A percentile compares a stretch with the other conserved stretches of the same genome.
Evolutionary conservation across 352 stramenopile species (phyloP).

Genomic region (Globisporangium nunn): DNA sequence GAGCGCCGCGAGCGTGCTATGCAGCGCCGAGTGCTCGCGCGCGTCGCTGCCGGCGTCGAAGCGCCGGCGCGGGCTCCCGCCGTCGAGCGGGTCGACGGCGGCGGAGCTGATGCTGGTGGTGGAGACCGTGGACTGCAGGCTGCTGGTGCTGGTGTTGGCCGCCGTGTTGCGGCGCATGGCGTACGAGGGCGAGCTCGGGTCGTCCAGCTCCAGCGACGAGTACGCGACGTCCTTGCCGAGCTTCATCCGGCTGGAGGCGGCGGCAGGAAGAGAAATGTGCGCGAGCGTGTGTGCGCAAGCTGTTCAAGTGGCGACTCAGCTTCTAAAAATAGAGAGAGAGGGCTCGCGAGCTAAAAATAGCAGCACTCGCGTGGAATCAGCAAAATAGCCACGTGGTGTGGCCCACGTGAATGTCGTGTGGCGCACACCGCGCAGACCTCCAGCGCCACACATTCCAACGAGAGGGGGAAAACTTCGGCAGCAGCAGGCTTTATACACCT

Average conservation of each 20-base stretch:
- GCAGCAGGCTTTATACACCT: not conserved
- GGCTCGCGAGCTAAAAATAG: too few species aligned
- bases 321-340: too few species aligned
- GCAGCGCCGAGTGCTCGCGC: constrained; percentile 12
- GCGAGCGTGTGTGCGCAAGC: too few species aligned
- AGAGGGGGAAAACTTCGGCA: not conserved
- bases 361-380: too few species aligned
- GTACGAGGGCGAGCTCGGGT: constrained; percentile 23
- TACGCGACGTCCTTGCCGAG: constrained; percentile 74
- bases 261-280: too few species aligned
- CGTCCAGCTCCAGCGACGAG: constrained; percentile 67
- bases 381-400: too few species aligned
- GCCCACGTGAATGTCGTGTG: too few species aligned
- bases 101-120: constrained; percentile 24
- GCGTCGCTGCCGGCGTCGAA: constrained; percentile 30
- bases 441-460: not conserved
- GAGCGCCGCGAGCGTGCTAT: constrained; percentile 49
- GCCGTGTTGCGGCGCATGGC: constrained; percentile 24
- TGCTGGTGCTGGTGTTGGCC: constrained; percentile 26
- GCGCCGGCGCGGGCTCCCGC: constrained; percentile 10
- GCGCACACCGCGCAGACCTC: too few species aligned
- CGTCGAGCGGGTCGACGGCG: constrained; percentile 8
- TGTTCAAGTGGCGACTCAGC: too few species aligned
- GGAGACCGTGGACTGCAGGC: constrained; percentile 30
- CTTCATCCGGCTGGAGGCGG: constrained; percentile 31